Conservation (phyloP, 805 yeast genomes). For the Allodekkera sacchari region DNA sequence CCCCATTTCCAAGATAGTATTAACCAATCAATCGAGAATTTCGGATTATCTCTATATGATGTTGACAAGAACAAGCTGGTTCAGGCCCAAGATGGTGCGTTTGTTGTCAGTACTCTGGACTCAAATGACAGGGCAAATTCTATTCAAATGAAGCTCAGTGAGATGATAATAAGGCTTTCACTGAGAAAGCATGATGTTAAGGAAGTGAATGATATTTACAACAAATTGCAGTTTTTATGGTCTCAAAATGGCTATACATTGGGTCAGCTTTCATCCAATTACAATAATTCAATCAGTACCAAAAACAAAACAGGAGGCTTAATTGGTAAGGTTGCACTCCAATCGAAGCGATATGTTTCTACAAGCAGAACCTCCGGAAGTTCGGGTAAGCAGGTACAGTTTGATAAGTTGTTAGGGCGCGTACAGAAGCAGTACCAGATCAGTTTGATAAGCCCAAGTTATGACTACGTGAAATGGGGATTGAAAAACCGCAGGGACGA, state of each 20-base stretch:
- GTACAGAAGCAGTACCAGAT: slow-evolving; percentile 37
- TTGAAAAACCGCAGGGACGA: slow-evolving; percentile 31
- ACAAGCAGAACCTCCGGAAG: slow-evolving; percentile 8
- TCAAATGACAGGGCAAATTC: slow-evolving; percentile 42
- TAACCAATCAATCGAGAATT: slow-evolving; percentile 30
- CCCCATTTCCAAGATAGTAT: no score
- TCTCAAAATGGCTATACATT: slow-evolving; percentile 34
- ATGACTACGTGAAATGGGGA: slow-evolving; percentile 39
- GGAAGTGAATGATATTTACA: slow-evolving; percentile 27
- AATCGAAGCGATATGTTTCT: slow-evolving; percentile 24
- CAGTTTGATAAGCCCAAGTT: slow-evolving; percentile 42
- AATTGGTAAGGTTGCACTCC: slow-evolving; percentile 34
- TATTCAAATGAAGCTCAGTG: slow-evolving; percentile 37
- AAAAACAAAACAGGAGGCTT: slow-evolving; percentile 36
- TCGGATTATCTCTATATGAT: slow-evolving; percentile 39
- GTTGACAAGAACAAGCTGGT: slow-evolving; percentile 24
- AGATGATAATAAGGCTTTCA: slow-evolving; percentile 39
- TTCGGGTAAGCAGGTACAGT: slow-evolving; percentile 20
- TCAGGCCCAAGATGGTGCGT: slow-evolving; percentile 44
- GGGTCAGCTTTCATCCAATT: slow-evolving; percentile 31
- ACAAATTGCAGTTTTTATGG: slow-evolving; percentile 39
- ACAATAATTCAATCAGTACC: slow-evolving; percentile 28
- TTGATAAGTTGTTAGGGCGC: slow-evolving; percentile 41
- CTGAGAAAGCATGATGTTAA: slow-evolving; percentile 25
- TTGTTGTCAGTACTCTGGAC: slow-evolving; percentile 42